Base-by-base conservation (phyloP, 805 yeast species). In the Alloascoidea africana region DNA sequence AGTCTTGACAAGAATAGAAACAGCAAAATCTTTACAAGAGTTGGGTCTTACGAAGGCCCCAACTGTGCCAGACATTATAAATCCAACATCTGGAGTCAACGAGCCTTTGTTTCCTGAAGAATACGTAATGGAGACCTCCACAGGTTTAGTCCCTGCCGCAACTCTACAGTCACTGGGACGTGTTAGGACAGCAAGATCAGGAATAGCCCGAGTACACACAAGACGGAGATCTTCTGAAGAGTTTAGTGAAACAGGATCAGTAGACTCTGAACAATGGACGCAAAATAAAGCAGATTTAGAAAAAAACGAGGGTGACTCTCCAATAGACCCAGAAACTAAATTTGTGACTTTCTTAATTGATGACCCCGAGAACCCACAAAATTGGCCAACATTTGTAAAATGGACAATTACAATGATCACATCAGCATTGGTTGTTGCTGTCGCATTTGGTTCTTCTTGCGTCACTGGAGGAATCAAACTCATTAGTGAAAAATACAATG, bases 371-470 rank as follows among this genome's bases (percentile, higher is more conserved):
- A 87, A 87, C 57, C 96, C 96, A 18, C 78, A 76, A 51, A 86
- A 86, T 56, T 86, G 96, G 96, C 59, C 68, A 14, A 27, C 16
- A 3, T 38, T 42, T 16, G 38, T 19, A 4, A 71, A 73, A 52
- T 76, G 87, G 83, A 2, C 55, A 1, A 82, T 78, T 52, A 85
- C 96, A 0, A 52, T 79, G 18, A 44, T 76, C 5, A 62, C 83
- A 16, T 75, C 95, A 1, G 45, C 73, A 19, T 65, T 82, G 44
- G 96, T 87, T 37, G 76, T 87, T 40, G 71, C 85, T 49, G 95
- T 89, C 18, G 96, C 96, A 2, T 86, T 83, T 54, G 96, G 96
- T 32, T 83, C 95, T 3, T 80, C 96, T 1, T 80, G 89, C 53
- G 79, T 84, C 48, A 78, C 94, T 17, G 94, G 94, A 47, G 91